phyloP scores from a whole-genome alignment of 1,284 basidiomycete genomes.

The Phellopilus nigrolimitatus region DNA sequence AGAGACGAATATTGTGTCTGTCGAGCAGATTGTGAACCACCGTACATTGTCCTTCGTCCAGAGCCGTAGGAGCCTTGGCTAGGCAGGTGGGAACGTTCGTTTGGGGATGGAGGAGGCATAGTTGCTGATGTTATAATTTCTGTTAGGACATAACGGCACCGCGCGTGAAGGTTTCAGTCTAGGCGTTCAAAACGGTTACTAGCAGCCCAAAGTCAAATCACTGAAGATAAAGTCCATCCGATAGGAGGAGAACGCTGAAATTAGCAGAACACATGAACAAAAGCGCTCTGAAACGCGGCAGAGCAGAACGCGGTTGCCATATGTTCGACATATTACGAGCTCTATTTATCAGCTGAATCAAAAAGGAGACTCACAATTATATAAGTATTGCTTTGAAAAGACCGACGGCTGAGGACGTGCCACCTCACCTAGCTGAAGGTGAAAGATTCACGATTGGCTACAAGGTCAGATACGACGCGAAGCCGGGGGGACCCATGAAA shows the following conservation, averaged over 20 bases:
- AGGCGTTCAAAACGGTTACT: constrained; percentile 1
- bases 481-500: background rate
- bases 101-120: constrained; percentile 16
- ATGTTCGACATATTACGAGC: constrained; percentile 3
- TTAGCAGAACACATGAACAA: constrained; percentile 1
- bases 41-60: constrained; percentile 10
- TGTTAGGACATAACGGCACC: constrained; percentile 14
- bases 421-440: too few relatives aligned
- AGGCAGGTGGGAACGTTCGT: constrained; percentile 7
- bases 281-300: constrained; percentile 2
- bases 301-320: constrained; percentile 3
- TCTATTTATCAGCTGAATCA: constrained; percentile 12
- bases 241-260: constrained; percentile 11
- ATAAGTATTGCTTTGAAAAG: too few relatives aligned
- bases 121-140: constrained; percentile 12
- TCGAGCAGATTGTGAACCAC: constrained; percentile 10
- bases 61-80: constrained; percentile 4
- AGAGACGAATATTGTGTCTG: constrained; percentile 19
- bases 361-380: constrained; percentile 12
- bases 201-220: background rate
- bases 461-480: too few relatives aligned
- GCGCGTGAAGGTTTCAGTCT: constrained; percentile 13
- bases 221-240: constrained; percentile 2
- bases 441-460: too few relatives aligned
- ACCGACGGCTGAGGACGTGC: background rate